These are phyloP conservation scores for Fusarium sp. DNA, from an alignment of 2,329 filamentous ascomycete genomes.

Conservation along the genomic window DNA sequence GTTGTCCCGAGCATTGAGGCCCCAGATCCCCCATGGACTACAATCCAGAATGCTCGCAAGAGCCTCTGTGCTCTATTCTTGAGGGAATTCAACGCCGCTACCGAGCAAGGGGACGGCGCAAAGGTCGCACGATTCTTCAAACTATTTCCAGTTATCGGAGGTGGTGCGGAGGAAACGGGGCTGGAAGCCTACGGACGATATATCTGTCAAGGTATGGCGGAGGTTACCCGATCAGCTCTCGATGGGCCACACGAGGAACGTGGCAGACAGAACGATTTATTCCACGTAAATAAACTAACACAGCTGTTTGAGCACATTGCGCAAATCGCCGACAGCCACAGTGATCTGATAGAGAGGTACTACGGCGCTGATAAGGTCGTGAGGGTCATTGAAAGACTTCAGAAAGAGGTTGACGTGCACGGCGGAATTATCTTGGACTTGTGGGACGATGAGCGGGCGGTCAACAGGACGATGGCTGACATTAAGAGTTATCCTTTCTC, in stretches of 20 bases:
- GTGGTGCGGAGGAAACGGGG: not conserved
- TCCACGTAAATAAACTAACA: not conserved
- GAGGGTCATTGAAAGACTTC: not conserved
- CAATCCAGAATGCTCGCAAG: not conserved
- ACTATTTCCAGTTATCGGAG: not conserved
- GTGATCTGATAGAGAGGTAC: not conserved
- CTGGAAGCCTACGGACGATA: not conserved
- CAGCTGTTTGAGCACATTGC: not conserved
- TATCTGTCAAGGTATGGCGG: not conserved
- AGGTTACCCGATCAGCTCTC: not conserved
- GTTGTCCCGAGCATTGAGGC: not conserved
- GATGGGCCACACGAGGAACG: accelerated
- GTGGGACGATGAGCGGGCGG: not conserved
- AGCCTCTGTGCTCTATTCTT: not conserved
- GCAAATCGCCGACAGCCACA: not conserved
- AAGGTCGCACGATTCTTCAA: not conserved
- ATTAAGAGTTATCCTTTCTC: not conserved
- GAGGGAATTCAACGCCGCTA: not conserved
- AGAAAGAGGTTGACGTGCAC: not conserved
- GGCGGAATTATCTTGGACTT: not conserved
- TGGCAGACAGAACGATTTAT: not conserved
- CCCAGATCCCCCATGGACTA: not conserved
- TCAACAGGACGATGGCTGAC: not conserved
- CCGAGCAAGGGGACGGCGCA: not conserved
- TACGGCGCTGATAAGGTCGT: not conserved